Evolutionary conservation across 805 yeast species (phyloP).

Genomic region (Suhomyces tanzawaensis): DNA sequence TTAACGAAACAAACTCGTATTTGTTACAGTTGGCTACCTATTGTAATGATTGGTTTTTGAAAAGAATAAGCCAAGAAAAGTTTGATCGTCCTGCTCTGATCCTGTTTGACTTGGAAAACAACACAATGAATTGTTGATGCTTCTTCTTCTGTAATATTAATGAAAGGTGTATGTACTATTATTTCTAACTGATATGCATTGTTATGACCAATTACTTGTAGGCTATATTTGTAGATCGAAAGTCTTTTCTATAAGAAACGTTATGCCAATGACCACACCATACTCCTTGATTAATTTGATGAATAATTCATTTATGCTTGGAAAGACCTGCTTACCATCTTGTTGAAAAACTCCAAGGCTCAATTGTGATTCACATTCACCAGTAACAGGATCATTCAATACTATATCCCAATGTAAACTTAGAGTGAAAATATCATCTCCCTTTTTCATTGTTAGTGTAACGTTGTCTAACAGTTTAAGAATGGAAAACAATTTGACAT

Average conservation of each 20-base stretch:
- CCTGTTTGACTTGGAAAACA: slow-evolving; percentile 29
- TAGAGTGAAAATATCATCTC: slow-evolving; percentile 1
- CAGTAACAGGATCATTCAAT: slow-evolving; percentile 18
- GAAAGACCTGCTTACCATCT: slow-evolving; percentile 10
- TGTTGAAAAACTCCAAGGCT: slow-evolving; percentile 9
- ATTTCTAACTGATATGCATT: neutral
- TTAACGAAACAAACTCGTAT: slow-evolving; percentile 30
- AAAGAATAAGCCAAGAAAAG: slow-evolving; percentile 6
- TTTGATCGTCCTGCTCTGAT: slow-evolving; percentile 6
- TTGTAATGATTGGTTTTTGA: slow-evolving; percentile 25
- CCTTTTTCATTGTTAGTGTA: slow-evolving; percentile 5
- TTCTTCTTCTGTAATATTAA: neutral
- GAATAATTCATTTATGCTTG: slow-evolving; percentile 16
- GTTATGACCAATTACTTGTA: neutral
- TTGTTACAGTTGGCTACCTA: slow-evolving; percentile 24
- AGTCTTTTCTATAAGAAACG: slow-evolving; percentile 19
- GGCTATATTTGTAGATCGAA: slow-evolving; percentile 10
- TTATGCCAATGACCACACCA: slow-evolving; percentile 26
- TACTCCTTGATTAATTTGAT: slow-evolving; percentile 19
- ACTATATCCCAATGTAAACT: slow-evolving; percentile 24
- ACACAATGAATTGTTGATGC: slow-evolving; percentile 11
- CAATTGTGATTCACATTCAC: slow-evolving; percentile 23
- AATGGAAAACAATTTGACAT: slow-evolving; percentile 15
- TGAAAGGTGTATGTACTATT: neutral
- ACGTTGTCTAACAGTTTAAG: slow-evolving; percentile 23